phyloP scores from a whole-genome alignment of 176 grass and related monocot species.

The Avena eriantha region DNA sequence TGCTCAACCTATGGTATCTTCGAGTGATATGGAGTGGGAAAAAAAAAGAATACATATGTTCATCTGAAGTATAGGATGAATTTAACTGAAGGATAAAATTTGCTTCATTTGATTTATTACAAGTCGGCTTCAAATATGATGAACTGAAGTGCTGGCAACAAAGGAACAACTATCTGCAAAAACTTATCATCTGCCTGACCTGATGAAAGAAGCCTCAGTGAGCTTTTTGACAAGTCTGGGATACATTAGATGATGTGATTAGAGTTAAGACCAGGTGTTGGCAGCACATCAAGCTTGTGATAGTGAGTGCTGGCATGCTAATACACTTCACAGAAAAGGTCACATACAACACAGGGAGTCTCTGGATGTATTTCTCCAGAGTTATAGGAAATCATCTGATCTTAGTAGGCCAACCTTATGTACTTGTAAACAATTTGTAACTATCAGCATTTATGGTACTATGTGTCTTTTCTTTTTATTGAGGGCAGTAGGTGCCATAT shows the following conservation, averaged over 20 bases:
- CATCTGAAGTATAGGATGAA: neutral
- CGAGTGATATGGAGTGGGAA: neutral
- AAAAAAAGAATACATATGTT: neutral
- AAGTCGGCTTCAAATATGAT: neutral
- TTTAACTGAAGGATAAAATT: neutral
- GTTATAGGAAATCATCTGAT: constrained; percentile 19
- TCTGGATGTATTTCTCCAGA: constrained; percentile 7
- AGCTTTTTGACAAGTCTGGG: neutral
- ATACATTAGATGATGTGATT: neutral
- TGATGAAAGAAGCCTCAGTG: constrained; percentile 26
- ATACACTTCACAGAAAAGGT: neutral
- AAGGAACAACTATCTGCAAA: neutral
- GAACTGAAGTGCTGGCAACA: constrained; percentile 16
- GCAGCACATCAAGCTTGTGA: constrained; percentile 7
- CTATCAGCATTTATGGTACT: constrained; percentile 31
- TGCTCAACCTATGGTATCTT: neutral
- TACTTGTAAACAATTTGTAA: constrained; percentile 40
- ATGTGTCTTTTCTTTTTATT: constrained; percentile 36
- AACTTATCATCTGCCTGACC: neutral
- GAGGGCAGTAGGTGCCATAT: constrained; percentile 33
- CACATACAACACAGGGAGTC: neutral
- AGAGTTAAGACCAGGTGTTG: constrained; percentile 23
- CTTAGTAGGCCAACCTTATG: constrained; percentile 18
- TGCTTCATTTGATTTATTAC: constrained; percentile 14
- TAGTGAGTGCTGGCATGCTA: constrained; percentile 13